These are phyloP conservation scores for Suillus hirtellus DNA, from an alignment of 768 basidiomycete species.

Conservation along the genomic window DNA sequence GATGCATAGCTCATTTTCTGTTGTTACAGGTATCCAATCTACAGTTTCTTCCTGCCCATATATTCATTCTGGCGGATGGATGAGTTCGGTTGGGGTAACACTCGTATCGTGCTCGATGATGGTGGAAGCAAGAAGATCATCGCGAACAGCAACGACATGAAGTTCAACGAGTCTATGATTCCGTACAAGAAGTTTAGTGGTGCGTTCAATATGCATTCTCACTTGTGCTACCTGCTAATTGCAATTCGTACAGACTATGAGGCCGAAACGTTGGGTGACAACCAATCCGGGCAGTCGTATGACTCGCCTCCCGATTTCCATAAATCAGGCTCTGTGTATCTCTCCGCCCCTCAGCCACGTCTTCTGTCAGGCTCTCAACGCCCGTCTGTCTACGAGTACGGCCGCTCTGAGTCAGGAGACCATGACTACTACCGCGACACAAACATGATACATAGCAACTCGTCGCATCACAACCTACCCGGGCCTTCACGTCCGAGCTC, in stretches of 20 bases:
- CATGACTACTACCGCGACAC: conserved; percentile 54
- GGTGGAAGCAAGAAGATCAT: conserved; percentile 66
- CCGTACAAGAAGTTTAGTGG: conserved; percentile 73
- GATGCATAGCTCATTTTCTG: conserved; percentile 9
- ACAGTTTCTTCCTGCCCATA: conserved; percentile 66
- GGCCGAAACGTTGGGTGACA: conserved; percentile 56
- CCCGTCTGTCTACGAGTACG: conserved; percentile 41
- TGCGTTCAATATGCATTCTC: conserved; percentile 31
- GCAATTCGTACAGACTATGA: conserved; percentile 54
- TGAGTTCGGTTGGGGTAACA: conserved; percentile 69
- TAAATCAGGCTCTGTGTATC: conserved; percentile 21
- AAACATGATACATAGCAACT: conserved; percentile 39
- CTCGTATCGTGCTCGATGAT: conserved; percentile 66
- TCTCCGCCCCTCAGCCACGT: conserved; percentile 39
- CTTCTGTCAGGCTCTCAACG: conserved; percentile 38
- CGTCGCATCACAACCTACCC: conserved; percentile 34
- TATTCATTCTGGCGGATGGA: conserved; percentile 81
- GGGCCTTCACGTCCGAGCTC: conserved; percentile 32
- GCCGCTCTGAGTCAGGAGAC: conserved; percentile 49
- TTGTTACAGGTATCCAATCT: conserved; percentile 55
- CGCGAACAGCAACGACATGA: conserved; percentile 55
- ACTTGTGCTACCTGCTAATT: conserved; percentile 17
- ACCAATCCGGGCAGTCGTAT: conserved; percentile 48
- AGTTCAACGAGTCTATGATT: conserved; percentile 76
- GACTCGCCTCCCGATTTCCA: conserved; percentile 35